Evolutionary conservation across 2,329 filamentous ascomycete genomes (phyloP).

Genomic region (Rhinocladiella similis): DNA sequence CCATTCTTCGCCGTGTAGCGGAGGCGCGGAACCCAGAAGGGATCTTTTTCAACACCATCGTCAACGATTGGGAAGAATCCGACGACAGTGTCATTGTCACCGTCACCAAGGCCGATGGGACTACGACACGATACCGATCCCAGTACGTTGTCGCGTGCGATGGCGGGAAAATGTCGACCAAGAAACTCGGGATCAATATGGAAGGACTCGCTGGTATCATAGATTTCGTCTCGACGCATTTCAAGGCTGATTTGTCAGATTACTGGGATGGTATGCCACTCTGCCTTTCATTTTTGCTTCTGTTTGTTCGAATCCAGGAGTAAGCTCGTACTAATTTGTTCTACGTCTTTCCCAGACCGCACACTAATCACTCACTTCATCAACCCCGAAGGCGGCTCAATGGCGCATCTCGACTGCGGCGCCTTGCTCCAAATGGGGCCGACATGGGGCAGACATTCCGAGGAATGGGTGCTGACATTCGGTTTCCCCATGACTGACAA

Average conservation of each 20-base stretch:
- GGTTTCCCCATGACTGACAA: constrained; percentile 23
- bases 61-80: constrained; percentile 1
- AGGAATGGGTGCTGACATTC: constrained; percentile 38
- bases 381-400: constrained; percentile 18
- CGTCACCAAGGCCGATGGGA: constrained; percentile 23
- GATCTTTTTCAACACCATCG: constrained; percentile 1
- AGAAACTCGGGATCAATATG: constrained; percentile 32
- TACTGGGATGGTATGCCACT: constrained; percentile 28
- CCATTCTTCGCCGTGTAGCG: constrained; percentile 34
- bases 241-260: constrained; percentile 29
- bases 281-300: no score
- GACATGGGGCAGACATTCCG: constrained; percentile 29
- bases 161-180: constrained; percentile 30
- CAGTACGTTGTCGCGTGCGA: constrained; percentile 36
- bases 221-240: constrained; percentile 33
- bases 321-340: background rate
- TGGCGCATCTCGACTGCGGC: constrained; percentile 17
- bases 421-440: constrained; percentile 27
- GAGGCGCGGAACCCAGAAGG: constrained; percentile 33
- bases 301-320: background rate
- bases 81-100: constrained; percentile 4
- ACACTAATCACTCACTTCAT: constrained; percentile 21
- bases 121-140: constrained; percentile 23
- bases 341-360: background rate
- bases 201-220: constrained; percentile 34